These are phyloP conservation scores for Jatropha curcas DNA, from an alignment of 345 rosid species.

Conservation along the genomic window DNA sequence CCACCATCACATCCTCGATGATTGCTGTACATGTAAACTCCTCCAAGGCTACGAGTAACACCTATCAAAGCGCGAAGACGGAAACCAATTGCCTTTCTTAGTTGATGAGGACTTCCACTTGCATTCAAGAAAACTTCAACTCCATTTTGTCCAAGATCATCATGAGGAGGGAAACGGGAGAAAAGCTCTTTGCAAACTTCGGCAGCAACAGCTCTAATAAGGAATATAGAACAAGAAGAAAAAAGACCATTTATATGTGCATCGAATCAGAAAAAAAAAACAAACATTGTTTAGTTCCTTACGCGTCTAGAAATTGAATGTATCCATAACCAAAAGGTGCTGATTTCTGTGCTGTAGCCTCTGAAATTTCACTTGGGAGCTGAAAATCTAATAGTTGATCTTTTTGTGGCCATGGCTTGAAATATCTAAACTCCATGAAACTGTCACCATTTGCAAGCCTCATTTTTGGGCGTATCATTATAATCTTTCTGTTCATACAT, in stretches of 20 bases:
- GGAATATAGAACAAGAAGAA: not conserved
- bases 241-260: not conserved
- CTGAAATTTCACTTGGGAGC: conserved; percentile 67
- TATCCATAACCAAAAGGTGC: conserved; percentile 91
- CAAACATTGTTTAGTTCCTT: conserved; percentile 2
- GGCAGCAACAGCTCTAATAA: conserved; percentile 81
- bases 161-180: conserved; percentile 75
- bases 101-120: conserved; percentile 93
- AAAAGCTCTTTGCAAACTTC: conserved; percentile 97
- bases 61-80: conserved; percentile 74
- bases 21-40: conserved; percentile 96
- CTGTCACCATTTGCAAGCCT: conserved; percentile 94
- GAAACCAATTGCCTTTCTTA: conserved; percentile 70
- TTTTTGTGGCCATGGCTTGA: conserved; percentile 81
- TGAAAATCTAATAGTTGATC: conserved; percentile 71
- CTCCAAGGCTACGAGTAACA: conserved; percentile 84
- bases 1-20: conserved; percentile 98
- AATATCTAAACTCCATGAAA: conserved; percentile 89
- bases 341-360: conserved; percentile 69
- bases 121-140: conserved; percentile 98
- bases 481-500: conserved; percentile 72
- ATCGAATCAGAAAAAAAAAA: not conserved
- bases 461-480: conserved; percentile 92
- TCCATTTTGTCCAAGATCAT: conserved; percentile 94
- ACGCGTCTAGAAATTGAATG: conserved; percentile 88